phyloP scores from a whole-genome alignment of 2,329 filamentous ascomycete species.

The Cercospora citrullina region DNA sequence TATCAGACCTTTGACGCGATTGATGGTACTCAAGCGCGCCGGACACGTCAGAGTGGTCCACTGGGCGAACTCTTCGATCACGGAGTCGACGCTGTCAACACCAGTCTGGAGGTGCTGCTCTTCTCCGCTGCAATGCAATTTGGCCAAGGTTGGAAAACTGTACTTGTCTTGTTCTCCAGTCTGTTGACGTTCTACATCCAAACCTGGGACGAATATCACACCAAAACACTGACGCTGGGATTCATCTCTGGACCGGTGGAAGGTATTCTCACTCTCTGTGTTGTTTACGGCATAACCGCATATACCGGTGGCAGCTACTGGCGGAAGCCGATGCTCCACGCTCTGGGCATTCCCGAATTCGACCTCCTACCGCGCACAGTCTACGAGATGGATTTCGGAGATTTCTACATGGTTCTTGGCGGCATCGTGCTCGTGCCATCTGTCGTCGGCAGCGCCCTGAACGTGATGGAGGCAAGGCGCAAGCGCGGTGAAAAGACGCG shows the following conservation, averaged over 20 bases:
- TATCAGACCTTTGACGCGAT: conserved; percentile 99
- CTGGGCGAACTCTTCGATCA: conserved; percentile 97
- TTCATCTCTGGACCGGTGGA: conserved; percentile 93
- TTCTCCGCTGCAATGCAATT: conserved; percentile 93
- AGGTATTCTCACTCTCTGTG: conserved; percentile 79
- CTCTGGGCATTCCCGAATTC: conserved; percentile 65
- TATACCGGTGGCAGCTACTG: conserved; percentile 87
- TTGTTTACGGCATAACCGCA: conserved; percentile 81
- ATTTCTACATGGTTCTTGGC: conserved; percentile 92
- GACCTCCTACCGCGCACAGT: conserved; percentile 66
- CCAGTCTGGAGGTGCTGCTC: conserved; percentile 85
- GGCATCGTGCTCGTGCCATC: conserved; percentile 79
- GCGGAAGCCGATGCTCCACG: conserved; percentile 76
- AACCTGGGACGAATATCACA: conserved; percentile 66
- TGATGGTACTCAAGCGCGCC: conserved; percentile 88
- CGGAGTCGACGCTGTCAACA: conserved; percentile 95
- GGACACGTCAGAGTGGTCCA: conserved; percentile 88
- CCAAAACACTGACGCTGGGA: conserved; percentile 88
- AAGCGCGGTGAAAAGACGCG: conserved; percentile 70
- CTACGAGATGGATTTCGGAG: conserved; percentile 81
- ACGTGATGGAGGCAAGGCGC: conserved; percentile 80
- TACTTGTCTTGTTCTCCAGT: conserved; percentile 81
- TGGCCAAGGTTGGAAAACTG: conserved; percentile 87
- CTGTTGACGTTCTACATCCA: conserved; percentile 53
- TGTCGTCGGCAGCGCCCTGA: conserved; percentile 73